These are phyloP conservation scores for Scortechinia acanthostroma DNA, from an alignment of 2,329 filamentous ascomycete genomes.

Conservation along the genomic window DNA sequence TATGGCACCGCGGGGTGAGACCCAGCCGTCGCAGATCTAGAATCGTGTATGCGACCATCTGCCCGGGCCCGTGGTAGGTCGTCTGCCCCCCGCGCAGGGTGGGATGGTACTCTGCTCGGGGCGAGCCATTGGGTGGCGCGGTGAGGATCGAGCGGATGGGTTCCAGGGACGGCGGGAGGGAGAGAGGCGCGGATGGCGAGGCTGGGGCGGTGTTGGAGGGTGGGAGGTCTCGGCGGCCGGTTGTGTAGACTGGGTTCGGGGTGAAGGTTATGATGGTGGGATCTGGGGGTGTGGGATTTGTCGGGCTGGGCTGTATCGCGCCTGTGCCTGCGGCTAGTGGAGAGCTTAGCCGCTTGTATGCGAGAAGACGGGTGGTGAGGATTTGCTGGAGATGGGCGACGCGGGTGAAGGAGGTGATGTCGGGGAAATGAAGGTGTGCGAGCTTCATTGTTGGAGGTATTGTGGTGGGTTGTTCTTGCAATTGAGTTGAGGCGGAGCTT, in stretches of 20 bases:
- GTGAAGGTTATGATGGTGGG: slow-evolving; percentile 51
- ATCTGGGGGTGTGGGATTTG: slow-evolving; percentile 27
- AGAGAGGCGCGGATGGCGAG: slow-evolving; percentile 17
- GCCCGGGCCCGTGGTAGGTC: slow-evolving; percentile 63
- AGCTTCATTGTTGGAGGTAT: neutral
- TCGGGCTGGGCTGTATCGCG: neutral
- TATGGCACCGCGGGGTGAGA: slow-evolving; percentile 47
- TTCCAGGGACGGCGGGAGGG: neutral
- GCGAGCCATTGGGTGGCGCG: neutral
- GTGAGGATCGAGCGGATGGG: neutral
- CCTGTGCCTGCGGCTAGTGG: too few relatives aligned
- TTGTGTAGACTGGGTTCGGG: slow-evolving; percentile 62
- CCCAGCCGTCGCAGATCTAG: slow-evolving; percentile 46
- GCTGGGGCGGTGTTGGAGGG: slow-evolving; percentile 19
- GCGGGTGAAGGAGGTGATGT: slow-evolving; percentile 4
- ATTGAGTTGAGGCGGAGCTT: too few relatives aligned
- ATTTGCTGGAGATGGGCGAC: slow-evolving; percentile 3
- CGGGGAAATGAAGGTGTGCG: neutral
- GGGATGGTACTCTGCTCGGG: slow-evolving; percentile 45
- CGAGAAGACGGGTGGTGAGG: neutral
- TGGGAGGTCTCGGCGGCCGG: slow-evolving; percentile 48
- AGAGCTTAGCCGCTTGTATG: neutral
- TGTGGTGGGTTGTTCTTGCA: neutral
- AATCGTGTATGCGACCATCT: slow-evolving; percentile 59
- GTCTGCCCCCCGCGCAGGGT: slow-evolving; percentile 60